Evolutionary conservation across 495 filamentous ascomycete species (phyloP), one percentile per base, ranked within the genome.

Genomic region (Hyaloscypha hepaticicola): DNA sequence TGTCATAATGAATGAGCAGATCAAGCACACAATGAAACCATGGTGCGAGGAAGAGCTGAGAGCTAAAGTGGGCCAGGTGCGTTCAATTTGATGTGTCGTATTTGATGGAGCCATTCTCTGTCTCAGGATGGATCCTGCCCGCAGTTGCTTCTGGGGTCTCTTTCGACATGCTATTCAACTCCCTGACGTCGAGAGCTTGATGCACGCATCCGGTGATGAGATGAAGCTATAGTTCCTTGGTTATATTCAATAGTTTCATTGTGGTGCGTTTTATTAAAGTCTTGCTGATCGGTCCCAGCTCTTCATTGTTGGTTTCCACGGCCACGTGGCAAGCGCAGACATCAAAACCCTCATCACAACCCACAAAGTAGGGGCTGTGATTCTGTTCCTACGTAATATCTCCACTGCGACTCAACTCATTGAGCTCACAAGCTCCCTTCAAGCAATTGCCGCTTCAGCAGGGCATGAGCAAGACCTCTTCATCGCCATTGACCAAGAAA

Each of bases 401-500:
- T 61, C 72, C 25, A 72, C 72, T 72, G 76, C 73, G 1, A 66
- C 60, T 7, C 79, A 82, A 61, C 74, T 83, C 21, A 75, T 76
- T 66, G 76, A 79, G 59, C 55, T 70, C 52, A 70, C 66, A 5
- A 61, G 90, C 51, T 90, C 95, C 70, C 80, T 96, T 31, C 92
- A 96, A 75, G 89, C 86, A 61, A 89, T 91, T 71, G 91, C 92
- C 27, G 88, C 88, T 72, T 81, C 92, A 76, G 87, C 92, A 61
- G 90, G 91, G 50, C 91, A 96, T 73, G 85, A 85, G 3, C 86
- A 92, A 9, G 91, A 90, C 19, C 78, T 96, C 25, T 79, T 91
- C 63, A 96, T 96, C 68, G 90, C 88, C 12, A 74, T 96, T 52
- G 92, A 96, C 73, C 92, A 96, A 69, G 92, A 96, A 74, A 96